Percentiles rank a stretch among this genome's conserved stretches.
Conservation (phyloP, 352 stramenopile species). For the Peronosclerospora sorghi region DNA sequence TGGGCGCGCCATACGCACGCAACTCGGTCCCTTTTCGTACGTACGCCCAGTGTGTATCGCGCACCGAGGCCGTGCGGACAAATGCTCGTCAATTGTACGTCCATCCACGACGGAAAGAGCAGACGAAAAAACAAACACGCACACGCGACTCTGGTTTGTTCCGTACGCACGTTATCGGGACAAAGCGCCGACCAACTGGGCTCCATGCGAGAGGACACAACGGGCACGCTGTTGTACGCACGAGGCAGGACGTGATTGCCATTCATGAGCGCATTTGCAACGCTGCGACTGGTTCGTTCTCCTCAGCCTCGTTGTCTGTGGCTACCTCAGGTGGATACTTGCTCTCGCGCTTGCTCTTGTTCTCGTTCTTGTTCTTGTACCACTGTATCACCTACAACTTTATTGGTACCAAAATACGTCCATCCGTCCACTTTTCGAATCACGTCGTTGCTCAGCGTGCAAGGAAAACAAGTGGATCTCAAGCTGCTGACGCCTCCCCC, state of each 20-base stretch:
- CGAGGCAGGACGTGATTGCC: conserved; percentile 58
- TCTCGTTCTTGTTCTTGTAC: too few relatives aligned
- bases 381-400: too few relatives aligned
- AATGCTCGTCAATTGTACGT: conserved; percentile 64
- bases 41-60: conserved; percentile 45
- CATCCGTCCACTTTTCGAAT: conserved; percentile 27
- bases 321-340: conserved; percentile 71
- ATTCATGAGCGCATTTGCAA: conserved; percentile 73
- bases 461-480: conserved; percentile 20
- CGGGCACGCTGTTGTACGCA: conserved; percentile 5
- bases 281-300: conserved; percentile 80
- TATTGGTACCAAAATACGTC: too few relatives aligned
- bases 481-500: conserved; percentile 10
- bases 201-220: conserved; percentile 5
- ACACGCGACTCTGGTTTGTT: conserved; percentile 51
- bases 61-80: conserved; percentile 49
- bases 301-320: conserved; percentile 55
- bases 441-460: conserved; percentile 15
- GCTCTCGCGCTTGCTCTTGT: conserved; percentile 45
- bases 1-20: conserved; percentile 65
- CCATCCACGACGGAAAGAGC: conserved; percentile 52
- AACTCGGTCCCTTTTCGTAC: conserved; percentile 76
- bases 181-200: conserved; percentile 17
- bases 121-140: conserved; percentile 51
- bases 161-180: conserved; percentile 39